Evolutionary conservation across 148 eudicot genomes (phyloP), one percentile per base, ranked within the genome.

Genomic region (Nepenthes gracilis): DNA sequence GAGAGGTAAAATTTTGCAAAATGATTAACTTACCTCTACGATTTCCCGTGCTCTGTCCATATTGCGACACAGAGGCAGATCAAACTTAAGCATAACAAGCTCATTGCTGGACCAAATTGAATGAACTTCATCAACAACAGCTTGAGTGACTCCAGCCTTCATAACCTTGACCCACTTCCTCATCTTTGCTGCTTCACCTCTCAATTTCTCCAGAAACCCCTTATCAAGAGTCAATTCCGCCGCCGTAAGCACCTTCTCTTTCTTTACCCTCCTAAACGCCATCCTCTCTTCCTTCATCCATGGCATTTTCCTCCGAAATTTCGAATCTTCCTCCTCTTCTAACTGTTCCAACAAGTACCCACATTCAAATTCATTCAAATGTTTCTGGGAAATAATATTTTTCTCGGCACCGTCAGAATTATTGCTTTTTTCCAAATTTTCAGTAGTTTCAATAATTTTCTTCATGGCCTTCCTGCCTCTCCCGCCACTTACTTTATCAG

Each of bases 41-140:
- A 93, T 93, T 68, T 93, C 99, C 52, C 78, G 72, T 2, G 97
- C 99, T 72, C 99, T 74, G 43, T 84, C 87, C 99, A 93, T 89
- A 60, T 93, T 93, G 14, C 81, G 70, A 65, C 86, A 79, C 74
- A 93, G 72, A 13, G 99, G 99, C 54, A 84, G 43, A 74, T 78
- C 92, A 74, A 89, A 86, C 63, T 80, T 87, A 35, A 90, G 43
- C 92, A 90, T 78, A 14, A 70, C 90, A 65, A 90, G 91, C 78
- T 86, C 95, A 77, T 78, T 75, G 55, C 70, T 65, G 65, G 75
- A 77, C 97, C 99, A 93, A 71, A 78, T 61, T 2, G 69, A 75
- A 57, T 66, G 71, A 75, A 93, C 61, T 62, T 86, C 85, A 69
- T 83, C 81, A 64, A 93, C 85, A 73, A 86, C 82, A 73, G 68